Conservation (phyloP, 2,329 filamentous ascomycete genomes). For the Fusarium avenaceum region DNA sequence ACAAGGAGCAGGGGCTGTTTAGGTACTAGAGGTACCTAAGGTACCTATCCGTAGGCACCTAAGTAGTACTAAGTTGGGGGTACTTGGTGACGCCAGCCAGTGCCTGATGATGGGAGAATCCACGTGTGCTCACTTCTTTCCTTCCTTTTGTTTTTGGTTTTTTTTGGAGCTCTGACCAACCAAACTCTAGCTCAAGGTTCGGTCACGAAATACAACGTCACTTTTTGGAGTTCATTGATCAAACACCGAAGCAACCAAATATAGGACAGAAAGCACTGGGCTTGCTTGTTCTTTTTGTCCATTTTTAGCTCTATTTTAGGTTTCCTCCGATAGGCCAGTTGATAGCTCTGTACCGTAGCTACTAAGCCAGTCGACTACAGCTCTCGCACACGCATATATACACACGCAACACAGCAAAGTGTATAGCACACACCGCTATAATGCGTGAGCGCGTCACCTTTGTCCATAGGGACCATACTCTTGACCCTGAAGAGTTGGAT, state of each 20-base stretch:
- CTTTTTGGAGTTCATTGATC: conserved; percentile 19
- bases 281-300: background rate
- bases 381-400: background rate
- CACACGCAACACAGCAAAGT: background rate
- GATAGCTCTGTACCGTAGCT: conserved; percentile 11
- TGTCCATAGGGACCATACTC: conserved; percentile 73
- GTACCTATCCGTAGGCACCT: too few species aligned
- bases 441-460: conserved; percentile 89
- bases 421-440: conserved; percentile 3
- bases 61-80: background rate
- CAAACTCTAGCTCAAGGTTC: conserved; percentile 5
- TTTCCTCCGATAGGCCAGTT: conserved; percentile 15
- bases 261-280: conserved; percentile 7
- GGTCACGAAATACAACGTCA: conserved; percentile 26
- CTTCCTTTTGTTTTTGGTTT: too few species aligned
- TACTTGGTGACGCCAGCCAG: conserved; percentile 33
- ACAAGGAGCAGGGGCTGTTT: conserved; percentile 1
- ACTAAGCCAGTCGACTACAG: background rate
- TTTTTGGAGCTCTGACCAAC: conserved; percentile 27
- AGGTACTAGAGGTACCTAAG: too few species aligned
- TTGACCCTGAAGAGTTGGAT: conserved; percentile 74
- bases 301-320: conserved; percentile 15
- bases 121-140: conserved; percentile 35
- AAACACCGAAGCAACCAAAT: conserved; percentile 26
- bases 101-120: conserved; percentile 26